These are phyloP conservation scores for Vanrija pseudolonga DNA, from an alignment of 1,284 basidiomycete genomes.

Conservation along the genomic window DNA sequence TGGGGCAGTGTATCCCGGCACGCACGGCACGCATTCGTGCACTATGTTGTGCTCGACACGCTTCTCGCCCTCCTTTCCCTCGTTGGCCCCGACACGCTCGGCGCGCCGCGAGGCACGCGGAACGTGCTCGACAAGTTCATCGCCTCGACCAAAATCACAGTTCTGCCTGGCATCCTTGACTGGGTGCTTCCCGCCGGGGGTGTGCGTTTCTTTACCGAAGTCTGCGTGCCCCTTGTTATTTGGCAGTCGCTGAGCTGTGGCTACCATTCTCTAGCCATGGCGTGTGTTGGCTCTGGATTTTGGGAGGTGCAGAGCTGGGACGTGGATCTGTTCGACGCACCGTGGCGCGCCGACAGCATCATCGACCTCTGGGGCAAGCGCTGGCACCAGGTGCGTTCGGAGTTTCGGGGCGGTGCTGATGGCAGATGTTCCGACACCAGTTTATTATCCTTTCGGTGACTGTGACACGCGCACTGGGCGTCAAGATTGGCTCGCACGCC, in stretches of 20 bases:
- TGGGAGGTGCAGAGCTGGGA: slow-evolving; percentile 41
- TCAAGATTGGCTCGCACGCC: slow-evolving; percentile 21
- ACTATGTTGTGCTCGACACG: slow-evolving; percentile 33
- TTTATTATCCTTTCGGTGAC: slow-evolving; percentile 36
- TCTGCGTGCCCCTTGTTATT: slow-evolving; percentile 25
- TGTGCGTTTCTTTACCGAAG: slow-evolving; percentile 18
- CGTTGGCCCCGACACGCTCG: slow-evolving; percentile 25
- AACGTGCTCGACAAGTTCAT: slow-evolving; percentile 23
- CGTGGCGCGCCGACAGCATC: slow-evolving; percentile 38
- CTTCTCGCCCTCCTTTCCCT: slow-evolving; percentile 26
- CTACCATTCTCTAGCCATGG: slow-evolving; percentile 34
- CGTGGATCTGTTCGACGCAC: slow-evolving; percentile 38
- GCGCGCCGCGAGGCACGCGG: slow-evolving; percentile 10
- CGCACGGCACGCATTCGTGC: slow-evolving; percentile 10
- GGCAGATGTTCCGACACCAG: slow-evolving; percentile 28
- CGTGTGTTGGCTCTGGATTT: slow-evolving; percentile 22
- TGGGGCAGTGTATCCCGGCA: slow-evolving; percentile 27
- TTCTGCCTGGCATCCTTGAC: slow-evolving; percentile 26
- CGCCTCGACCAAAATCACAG: slow-evolving; percentile 16
- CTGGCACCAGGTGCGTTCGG: slow-evolving; percentile 48
- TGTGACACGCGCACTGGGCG: slow-evolving; percentile 19
- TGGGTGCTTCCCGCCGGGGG: slow-evolving; percentile 8
- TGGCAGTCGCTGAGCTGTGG: slow-evolving; percentile 32
- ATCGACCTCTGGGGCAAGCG: slow-evolving; percentile 47
- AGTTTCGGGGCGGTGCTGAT: neutral